These are phyloP conservation scores for Taphrina sp. DNA, from an alignment of 1,139 yeast genomes.

Conservation along the genomic window DNA sequence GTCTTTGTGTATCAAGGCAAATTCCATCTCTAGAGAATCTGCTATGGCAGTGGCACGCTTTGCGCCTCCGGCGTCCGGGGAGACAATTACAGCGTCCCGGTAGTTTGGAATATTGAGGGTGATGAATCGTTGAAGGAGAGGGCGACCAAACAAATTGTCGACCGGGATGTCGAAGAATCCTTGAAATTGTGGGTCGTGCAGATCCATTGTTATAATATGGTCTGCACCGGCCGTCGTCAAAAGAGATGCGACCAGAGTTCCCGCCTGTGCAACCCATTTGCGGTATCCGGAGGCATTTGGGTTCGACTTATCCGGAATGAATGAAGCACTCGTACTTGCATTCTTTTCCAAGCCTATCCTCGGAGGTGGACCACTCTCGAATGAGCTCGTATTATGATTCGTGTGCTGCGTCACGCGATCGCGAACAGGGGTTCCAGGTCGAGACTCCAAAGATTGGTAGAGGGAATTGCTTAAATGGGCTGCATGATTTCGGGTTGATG, in stretches of 20 bases:
- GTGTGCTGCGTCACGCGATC: slow-evolving; percentile 25
- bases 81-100: slow-evolving; percentile 75
- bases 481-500: slow-evolving; percentile 42
- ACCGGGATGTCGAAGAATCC: slow-evolving; percentile 96
- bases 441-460: slow-evolving; percentile 55
- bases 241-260: slow-evolving; percentile 78
- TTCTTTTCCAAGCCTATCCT: slow-evolving; percentile 1
- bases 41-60: slow-evolving; percentile 96
- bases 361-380: slow-evolving; percentile 3
- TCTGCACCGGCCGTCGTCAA: slow-evolving; percentile 93
- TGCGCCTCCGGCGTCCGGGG: slow-evolving; percentile 99
- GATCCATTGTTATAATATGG: slow-evolving; percentile 95
- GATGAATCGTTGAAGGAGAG: slow-evolving; percentile 84
- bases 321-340: slow-evolving; percentile 16
- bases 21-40: slow-evolving; percentile 84
- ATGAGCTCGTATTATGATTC: neutral
- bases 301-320: slow-evolving; percentile 43
- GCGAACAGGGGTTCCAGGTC: slow-evolving; percentile 43
- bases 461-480: slow-evolving; percentile 41
- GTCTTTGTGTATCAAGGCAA: slow-evolving; percentile 95
- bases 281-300: slow-evolving; percentile 61
- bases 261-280: slow-evolving; percentile 95
- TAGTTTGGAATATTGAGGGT: slow-evolving; percentile 65
- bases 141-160: slow-evolving; percentile 94
- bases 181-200: slow-evolving; percentile 96